These are phyloP conservation scores for Paramarasmius palmivorus DNA, from an alignment of 1,284 basidiomycete species.

Conservation along the genomic window DNA sequence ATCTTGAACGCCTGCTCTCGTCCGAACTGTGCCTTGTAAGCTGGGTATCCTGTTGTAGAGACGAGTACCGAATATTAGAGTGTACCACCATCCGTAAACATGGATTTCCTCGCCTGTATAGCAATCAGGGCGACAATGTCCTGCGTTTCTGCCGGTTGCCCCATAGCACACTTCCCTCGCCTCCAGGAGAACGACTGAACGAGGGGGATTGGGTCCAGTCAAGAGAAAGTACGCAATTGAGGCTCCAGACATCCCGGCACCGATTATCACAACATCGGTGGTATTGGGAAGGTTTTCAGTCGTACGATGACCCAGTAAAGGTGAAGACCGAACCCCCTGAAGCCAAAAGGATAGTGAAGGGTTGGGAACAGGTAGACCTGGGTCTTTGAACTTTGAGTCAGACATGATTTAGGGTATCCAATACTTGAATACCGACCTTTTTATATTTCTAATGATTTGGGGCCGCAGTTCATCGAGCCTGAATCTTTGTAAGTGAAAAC, in stretches of 20 bases:
- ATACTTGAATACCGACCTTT: too few species aligned
- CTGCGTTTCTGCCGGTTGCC: constrained; percentile 20
- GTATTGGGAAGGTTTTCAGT: constrained; percentile 20
- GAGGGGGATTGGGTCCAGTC: too few species aligned
- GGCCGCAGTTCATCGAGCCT: too few species aligned
- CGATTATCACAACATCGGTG: constrained; percentile 25
- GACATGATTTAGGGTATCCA: too few species aligned
- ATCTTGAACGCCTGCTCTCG: constrained; percentile 27
- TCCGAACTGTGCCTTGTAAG: constrained; percentile 24
- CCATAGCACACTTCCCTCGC: constrained; percentile 18
- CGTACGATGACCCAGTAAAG: constrained; percentile 22
- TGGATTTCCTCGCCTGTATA: constrained; percentile 20
- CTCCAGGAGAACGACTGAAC: constrained; percentile 11
- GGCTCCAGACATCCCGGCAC: constrained; percentile 20
- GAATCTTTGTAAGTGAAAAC: too few species aligned
- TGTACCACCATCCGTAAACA: too few species aligned
- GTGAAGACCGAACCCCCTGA: constrained; percentile 21
- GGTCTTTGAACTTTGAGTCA: not conserved
- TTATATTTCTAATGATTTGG: too few species aligned
- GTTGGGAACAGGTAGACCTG: constrained; percentile 4
- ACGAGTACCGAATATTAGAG: not conserved
- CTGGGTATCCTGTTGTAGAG: constrained; percentile 19
- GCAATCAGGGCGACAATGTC: constrained; percentile 26
- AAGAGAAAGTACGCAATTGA: not conserved
- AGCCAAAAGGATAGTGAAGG: constrained; percentile 24